These are phyloP conservation scores for Lodderomyces elongisporus DNA, from an alignment of 1,139 yeast species.

Conservation along the genomic window DNA sequence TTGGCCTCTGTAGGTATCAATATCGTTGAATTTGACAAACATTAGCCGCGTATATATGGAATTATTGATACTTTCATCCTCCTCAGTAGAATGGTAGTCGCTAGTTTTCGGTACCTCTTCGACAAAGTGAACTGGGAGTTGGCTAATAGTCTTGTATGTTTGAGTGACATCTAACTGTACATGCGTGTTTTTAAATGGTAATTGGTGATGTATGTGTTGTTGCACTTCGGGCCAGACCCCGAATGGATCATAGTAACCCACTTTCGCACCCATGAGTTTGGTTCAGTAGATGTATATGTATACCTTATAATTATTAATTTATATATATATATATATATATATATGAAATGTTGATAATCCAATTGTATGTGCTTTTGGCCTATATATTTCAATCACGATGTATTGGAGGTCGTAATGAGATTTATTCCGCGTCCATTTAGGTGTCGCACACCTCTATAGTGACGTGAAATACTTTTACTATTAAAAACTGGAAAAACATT, in stretches of 20 bases:
- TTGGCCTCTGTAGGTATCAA: constrained; percentile 72
- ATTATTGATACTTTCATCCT: not conserved
- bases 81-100: constrained; percentile 14
- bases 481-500: too few species aligned
- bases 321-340: too few species aligned
- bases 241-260: constrained; percentile 87
- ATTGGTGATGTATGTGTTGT: constrained; percentile 44
- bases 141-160: constrained; percentile 64
- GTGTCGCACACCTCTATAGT: too few species aligned
- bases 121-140: constrained; percentile 51
- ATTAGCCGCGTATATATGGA: constrained; percentile 59
- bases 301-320: too few species aligned
- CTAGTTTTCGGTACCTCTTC: constrained; percentile 53
- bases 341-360: too few species aligned
- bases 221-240: constrained; percentile 55
- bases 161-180: constrained; percentile 61
- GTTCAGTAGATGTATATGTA: too few species aligned
- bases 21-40: constrained; percentile 58
- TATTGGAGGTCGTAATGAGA: too few species aligned
- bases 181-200: constrained; percentile 72
- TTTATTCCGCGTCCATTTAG: too few species aligned
- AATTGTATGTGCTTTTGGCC: too few species aligned
- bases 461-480: too few species aligned
- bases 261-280: constrained; percentile 36
- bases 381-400: too few species aligned